These are phyloP conservation scores for Candida rishiriensis DNA, from an alignment of 805 yeast species.

Conservation along the genomic window DNA sequence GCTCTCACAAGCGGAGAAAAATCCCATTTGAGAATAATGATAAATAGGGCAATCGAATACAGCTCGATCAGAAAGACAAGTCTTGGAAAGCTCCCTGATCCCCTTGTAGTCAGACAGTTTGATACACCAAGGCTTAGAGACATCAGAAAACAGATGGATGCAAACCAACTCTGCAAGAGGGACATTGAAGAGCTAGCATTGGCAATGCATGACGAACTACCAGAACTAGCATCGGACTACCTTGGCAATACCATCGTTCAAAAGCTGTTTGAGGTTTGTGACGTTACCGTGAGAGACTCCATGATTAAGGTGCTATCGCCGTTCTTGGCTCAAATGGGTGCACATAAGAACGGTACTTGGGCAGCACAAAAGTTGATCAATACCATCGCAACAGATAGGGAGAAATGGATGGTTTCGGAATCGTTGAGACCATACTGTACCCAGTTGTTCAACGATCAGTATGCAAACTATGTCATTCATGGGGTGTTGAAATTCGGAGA, in stretches of 20 bases:
- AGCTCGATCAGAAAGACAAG: slow-evolving; percentile 42
- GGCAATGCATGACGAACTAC: slow-evolving; percentile 82
- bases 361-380: slow-evolving; percentile 95
- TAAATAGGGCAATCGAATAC: slow-evolving; percentile 41
- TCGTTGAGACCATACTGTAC: slow-evolving; percentile 78
- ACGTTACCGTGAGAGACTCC: slow-evolving; percentile 67
- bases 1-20: slow-evolving; percentile 41
- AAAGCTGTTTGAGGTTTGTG: slow-evolving; percentile 71
- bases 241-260: slow-evolving; percentile 95
- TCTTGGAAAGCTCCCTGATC: slow-evolving; percentile 76
- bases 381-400: slow-evolving; percentile 54
- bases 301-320: slow-evolving; percentile 78
- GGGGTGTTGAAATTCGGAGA: slow-evolving; percentile 83
- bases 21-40: slow-evolving; percentile 39
- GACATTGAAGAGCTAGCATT: slow-evolving; percentile 80
- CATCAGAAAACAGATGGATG: slow-evolving; percentile 68
- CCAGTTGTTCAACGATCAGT: slow-evolving; percentile 87
- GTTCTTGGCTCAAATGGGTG: slow-evolving; percentile 83
- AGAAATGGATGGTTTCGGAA: slow-evolving; percentile 59
- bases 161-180: slow-evolving; percentile 43
- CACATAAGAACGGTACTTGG: slow-evolving; percentile 98
- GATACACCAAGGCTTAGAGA: slow-evolving; percentile 89
- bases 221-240: slow-evolving; percentile 88
- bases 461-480: slow-evolving; percentile 94
- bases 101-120: slow-evolving; percentile 62